Conservation (phyloP, 2,329 filamentous ascomycete genomes). For the Aotearoamyces nothofagi region DNA sequence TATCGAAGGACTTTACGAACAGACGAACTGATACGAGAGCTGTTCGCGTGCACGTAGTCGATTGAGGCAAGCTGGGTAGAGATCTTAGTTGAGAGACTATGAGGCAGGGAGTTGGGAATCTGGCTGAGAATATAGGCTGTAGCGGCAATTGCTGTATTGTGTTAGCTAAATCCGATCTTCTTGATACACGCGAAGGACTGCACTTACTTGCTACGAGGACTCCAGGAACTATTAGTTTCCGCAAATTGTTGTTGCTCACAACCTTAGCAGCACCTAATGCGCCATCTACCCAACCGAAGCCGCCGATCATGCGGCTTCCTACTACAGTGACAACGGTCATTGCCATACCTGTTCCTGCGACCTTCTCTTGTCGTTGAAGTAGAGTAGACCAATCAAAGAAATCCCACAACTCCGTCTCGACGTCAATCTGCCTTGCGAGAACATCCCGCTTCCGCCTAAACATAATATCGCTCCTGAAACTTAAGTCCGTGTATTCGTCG, state of each 20-base stretch:
- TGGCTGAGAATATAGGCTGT: constrained; percentile 70
- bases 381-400: constrained; percentile 81
- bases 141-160: constrained; percentile 51
- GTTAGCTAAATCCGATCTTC: no score
- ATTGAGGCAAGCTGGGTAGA: constrained; percentile 63
- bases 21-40: constrained; percentile 66
- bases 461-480: constrained; percentile 87
- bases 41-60: constrained; percentile 88
- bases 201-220: constrained; percentile 63
- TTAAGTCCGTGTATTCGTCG: constrained; percentile 70
- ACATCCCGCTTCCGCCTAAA: constrained; percentile 73
- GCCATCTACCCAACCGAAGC: constrained; percentile 80
- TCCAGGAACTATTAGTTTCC: constrained; percentile 67
- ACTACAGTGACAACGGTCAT: constrained; percentile 81
- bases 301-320: constrained; percentile 66
- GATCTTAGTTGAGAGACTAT: constrained; percentile 73
- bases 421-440: constrained; percentile 70
- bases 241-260: constrained; percentile 66
- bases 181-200: no score
- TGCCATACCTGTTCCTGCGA: constrained; percentile 87
- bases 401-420: constrained; percentile 79
- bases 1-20: constrained; percentile 80
- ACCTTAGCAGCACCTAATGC: constrained; percentile 68
- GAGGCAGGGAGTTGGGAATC: constrained; percentile 79
- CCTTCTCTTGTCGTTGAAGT: constrained; percentile 84